Base-by-base conservation (phyloP, 306 rosid genomes). In the Mimosa bimucronata region DNA sequence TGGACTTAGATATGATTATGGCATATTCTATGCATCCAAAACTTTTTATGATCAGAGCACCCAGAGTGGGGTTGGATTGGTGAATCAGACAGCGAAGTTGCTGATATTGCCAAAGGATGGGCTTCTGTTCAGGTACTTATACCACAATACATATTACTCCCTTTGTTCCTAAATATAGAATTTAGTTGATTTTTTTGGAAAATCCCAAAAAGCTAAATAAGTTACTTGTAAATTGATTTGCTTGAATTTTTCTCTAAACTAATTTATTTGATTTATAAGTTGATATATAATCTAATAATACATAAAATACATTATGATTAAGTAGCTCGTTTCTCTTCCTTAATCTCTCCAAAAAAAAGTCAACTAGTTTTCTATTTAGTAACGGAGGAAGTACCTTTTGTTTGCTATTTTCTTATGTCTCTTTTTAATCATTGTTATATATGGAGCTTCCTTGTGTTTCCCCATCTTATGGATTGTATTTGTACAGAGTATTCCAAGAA, bases 31-130 rank as follows among this genome's bases (percentile, higher is more conserved):
- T 42, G 98, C 98, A 3, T 94, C 98, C 69, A 94, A 94, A 86
- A 83, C 94, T 3, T 94, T 94, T 79, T 88, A 83, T 76, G 98
- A 94, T 26, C 85, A 81, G 16, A 83, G 62, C 2, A 88, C 78
- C 69, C 44, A 26, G 1, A 92, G 90, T 94, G 98, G 98, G 91
- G 97, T 48, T 94, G 98, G 98, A 89, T 94, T 76, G 85, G 90
- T 16, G 98, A 94, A 75, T 84, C 94, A 0, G 98, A 94, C n/a
- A 90, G 90, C n/a, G 98, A 94, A 82, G 57, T 19, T 81, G 88
- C 94, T 66, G 98, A 94, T 74, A 78, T 94, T 6, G 67, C 88
- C 79, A 94, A 94, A 81, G 97, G 97, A 23, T 92, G 98, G 98
- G 97, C 98, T 5, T 94, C 96, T 1, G 31, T 94, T 81, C 96